phyloP scores from a whole-genome alignment of 179 eudicot genomes.

The Actinidia chinensis region DNA sequence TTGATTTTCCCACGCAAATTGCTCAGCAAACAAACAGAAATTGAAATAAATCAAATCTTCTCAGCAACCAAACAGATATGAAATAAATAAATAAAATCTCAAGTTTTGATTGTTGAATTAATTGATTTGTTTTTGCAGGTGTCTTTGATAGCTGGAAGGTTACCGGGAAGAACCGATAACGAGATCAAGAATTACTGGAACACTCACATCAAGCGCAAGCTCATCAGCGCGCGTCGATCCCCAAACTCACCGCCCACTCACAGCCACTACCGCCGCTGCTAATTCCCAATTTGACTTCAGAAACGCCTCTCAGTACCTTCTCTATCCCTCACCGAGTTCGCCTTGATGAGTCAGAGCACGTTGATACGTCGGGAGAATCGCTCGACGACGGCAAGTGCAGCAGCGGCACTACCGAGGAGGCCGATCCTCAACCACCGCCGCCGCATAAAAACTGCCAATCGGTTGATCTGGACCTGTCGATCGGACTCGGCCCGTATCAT shows the following conservation, averaged over 20 bases:
- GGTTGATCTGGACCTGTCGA: slow-evolving; percentile 55
- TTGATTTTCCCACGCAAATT: background rate
- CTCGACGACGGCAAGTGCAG: slow-evolving; percentile 41
- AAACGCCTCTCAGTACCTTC: background rate
- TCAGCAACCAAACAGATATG: too few relatives aligned
- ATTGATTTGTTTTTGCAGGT: slow-evolving; percentile 30
- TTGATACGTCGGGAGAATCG: slow-evolving; percentile 36
- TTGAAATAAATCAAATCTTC: background rate
- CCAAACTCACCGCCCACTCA: slow-evolving; percentile 58
- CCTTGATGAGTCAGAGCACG: slow-evolving; percentile 6
- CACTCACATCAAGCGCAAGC: slow-evolving; percentile 74
- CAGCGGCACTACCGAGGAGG: slow-evolving; percentile 65
- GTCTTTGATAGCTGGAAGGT: slow-evolving; percentile 74
- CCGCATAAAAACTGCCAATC: background rate
- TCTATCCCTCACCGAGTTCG: slow-evolving; percentile 4
- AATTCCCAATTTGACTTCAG: slow-evolving; percentile 17
- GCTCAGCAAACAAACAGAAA: background rate
- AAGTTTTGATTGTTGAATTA: background rate
- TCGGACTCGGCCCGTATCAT: slow-evolving; percentile 50
- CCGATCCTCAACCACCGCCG: slow-evolving; percentile 2
- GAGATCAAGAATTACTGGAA: slow-evolving; percentile 88
- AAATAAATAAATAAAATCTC: too few relatives aligned
- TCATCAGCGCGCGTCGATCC: slow-evolving; percentile 68
- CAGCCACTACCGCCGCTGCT: slow-evolving; percentile 27
- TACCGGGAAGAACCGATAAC: slow-evolving; percentile 78